A percentile compares a stretch with the other conserved stretches of the same genome.
Conservation (phyloP, 257 asterid species). For the Solanum peruvianum region DNA sequence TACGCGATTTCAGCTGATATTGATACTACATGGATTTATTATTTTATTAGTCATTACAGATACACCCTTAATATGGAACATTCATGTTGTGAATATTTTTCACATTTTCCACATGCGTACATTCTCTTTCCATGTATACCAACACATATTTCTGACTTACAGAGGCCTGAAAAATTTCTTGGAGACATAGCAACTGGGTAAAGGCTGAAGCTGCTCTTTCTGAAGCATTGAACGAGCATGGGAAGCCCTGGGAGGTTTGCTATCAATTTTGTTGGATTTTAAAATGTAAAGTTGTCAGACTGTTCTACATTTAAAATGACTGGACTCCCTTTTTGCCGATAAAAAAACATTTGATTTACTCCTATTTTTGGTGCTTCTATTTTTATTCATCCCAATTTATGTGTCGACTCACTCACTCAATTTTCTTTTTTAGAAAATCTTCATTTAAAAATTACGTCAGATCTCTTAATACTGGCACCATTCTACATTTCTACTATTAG, state of each 20-base stretch:
- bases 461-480: not conserved
- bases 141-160: slow-evolving; percentile 9
- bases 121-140: not conserved
- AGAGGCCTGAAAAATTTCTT: slow-evolving; percentile 94
- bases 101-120: not conserved
- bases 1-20: not conserved
- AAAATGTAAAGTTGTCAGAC: not conserved
- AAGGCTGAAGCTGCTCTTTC: slow-evolving; percentile 87
- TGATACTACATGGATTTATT: not conserved
- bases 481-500: not conserved
- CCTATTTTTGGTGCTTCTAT: not conserved
- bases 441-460: not conserved
- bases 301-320: not conserved
- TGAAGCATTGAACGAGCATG: slow-evolving; percentile 86
- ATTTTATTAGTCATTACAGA: not conserved
- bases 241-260: slow-evolving; percentile 89
- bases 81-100: not conserved
- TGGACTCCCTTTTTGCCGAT: not conserved
- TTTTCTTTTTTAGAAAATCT: not conserved
- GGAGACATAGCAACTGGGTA: slow-evolving; percentile 79
- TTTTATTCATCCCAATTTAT: not conserved
- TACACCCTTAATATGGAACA: not conserved
- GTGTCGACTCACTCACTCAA: not conserved
- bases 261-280: not conserved
- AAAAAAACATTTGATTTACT: not conserved